Base-by-base conservation (phyloP, 2,329 filamentous ascomycete genomes). In the Triangularia verruculosa region DNA sequence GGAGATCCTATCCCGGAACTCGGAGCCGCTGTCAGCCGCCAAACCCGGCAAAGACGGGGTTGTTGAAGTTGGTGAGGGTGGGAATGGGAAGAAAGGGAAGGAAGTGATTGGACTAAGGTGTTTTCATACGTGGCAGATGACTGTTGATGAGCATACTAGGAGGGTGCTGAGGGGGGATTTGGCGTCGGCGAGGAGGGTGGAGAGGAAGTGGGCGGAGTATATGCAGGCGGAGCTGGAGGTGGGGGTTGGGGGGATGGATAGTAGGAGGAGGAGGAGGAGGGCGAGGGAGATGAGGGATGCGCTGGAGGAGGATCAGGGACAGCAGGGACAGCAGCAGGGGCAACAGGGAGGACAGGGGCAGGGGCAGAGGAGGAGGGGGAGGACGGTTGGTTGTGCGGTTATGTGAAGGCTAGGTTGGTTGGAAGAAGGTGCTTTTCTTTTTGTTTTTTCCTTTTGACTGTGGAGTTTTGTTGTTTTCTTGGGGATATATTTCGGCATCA, bases 121-220 rank as follows among this genome's bases (percentile, higher is more conserved):
- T 76, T 98, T 94, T 79, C 96, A 96, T 75, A 92, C 90, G 51
- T 97, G 92, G 86, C 94, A 98, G 77, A 91, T 92, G 78, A 97
- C 93, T 0, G 93, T 97, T 4, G 90, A 97, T 69, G 93, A 97
- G 75, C 94, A 98, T 76, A 93, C 88, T 60, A 94, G 93, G 78
- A 86, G 93, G 3, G 91, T 97, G 0, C 76, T 96, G 59, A 82
- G 86, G 4, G 92, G 92, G 6, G 91, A 97, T 66, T 84, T 92
- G 64, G 80, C 82, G 0, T 83, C 90, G 1, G 95, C 95, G 0
- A 83, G 82, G 39, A 82, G 91, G n/a, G 81, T 98, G 20, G 93
- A 97, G 79, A 84, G 88, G 67, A 96, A 94, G 74, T 98, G 94
- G 94, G 89, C 90, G 0, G 90, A 96, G 61, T 96, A 92, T 75